Evolutionary conservation across 1,284 basidiomycete species (phyloP), one percentile per base, ranked within the genome.

Genomic region (Boletus sp.): DNA sequence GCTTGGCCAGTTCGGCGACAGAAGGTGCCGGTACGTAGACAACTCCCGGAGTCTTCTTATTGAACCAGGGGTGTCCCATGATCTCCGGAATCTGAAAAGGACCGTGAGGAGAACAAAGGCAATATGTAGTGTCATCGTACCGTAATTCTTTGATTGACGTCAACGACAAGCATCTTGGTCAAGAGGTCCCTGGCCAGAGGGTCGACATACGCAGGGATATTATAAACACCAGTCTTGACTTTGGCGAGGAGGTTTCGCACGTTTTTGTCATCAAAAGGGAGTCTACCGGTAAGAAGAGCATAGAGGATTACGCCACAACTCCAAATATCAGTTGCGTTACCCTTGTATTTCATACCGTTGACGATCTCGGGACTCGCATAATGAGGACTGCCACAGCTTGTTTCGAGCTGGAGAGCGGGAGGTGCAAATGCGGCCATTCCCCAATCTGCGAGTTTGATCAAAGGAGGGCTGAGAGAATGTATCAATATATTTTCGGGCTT

Each of bases 341-440:
- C 96, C 67, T 89, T 82, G 69, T 99, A 99, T 59, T 87, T 89
- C 68, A 90, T 82, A 14, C 94, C 94, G 53, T 93, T 91, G 50
- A 99, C 94, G 60, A 99, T 95, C 71, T 99, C 96, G 3, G 96
- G 96, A 57, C 88, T 92, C 13, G 95, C 96, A 58, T 99, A 99
- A 70, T 99, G 96, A 44, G 96, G 96, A 53, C 88, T 92, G 13
- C 96, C 96, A 62, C 96, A 99, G 64, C 88, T 93, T 3, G 95
- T 99, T 73, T 98, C 92, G 40, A 98, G 82, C 67, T 96, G 81
- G 39, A 84, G 76, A 33, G 81, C 76, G 25, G 85, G 87, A 41
- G 84, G 84, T 42, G 88, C 86, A 58, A 93, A 90, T 13, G 94
- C 91, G 16, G 96, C 95, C 96, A 99, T 99, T 36, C 96, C 96